Base-by-base conservation (phyloP, 139 green algal genomes). In the Zygnema cylindricum region DNA sequence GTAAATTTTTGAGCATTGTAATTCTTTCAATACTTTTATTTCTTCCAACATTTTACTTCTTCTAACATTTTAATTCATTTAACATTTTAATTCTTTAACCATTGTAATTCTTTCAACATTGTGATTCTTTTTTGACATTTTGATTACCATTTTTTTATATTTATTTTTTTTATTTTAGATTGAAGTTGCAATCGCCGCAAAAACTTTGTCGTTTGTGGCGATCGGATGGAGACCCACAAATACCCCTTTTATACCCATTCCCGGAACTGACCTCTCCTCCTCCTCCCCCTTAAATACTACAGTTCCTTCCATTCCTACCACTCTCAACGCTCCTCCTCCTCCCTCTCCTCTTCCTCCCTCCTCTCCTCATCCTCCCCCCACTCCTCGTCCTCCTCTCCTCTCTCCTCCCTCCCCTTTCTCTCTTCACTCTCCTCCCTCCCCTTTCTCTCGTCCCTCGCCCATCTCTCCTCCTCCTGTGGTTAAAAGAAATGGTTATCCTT, bases 111-210 rank as follows among this genome's bases (percentile, higher is more conserved):
- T n/a, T n/a, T n/a, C n/a, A n/a, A n/a, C n/a, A n/a, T n/a, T n/a
- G n/a, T n/a, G n/a, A n/a, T n/a, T n/a, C n/a, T n/a, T n/a, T n/a
- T n/a, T n/a, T n/a, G n/a, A n/a, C n/a, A n/a, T n/a, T n/a, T n/a
- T n/a, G n/a, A n/a, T n/a, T n/a, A n/a, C n/a, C n/a, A n/a, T 77
- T 57, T 78, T 21, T 85, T 36, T 42, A 35, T 39, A 39, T 54
- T 87, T 54, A 41, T 81, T 30, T 30, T 81, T 25, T 55, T 0
- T 40, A 22, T 69, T 21, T 0, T 39, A 88, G 83, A 83, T 88
- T 1, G 83, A 88, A 71, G 33, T 88, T 3, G 83, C 83, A 11
- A 88, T 88, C 69, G 83, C 83, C 33, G 83, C 83, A 32, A 55
- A 35, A 35, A 88, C 83, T 23, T 82, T 69, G 35, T 82, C 63